phyloP scores from a whole-genome alignment of 2,329 filamentous ascomycete genomes.

The Fusarium kyushuense region DNA sequence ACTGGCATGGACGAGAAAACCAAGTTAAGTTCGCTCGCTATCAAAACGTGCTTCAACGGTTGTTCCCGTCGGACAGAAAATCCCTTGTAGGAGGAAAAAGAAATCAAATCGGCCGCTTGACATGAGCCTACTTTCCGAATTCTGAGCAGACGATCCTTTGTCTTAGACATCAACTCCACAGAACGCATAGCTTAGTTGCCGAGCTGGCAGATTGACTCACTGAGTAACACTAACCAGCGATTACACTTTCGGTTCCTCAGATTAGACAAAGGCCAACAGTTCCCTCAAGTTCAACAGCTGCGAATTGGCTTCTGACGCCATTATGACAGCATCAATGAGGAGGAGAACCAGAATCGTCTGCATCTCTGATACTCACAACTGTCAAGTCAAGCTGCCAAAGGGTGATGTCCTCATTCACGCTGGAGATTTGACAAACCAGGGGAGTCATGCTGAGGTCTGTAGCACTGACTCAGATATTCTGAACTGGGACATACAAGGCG shows the following conservation, averaged over 20 bases:
- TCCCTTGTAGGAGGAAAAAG: conserved; percentile 26
- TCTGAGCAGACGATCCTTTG: conserved; percentile 18
- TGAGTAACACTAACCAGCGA: conserved; percentile 17
- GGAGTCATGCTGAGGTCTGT: conserved; percentile 66
- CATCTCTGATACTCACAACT: conserved; percentile 82
- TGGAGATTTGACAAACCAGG: conserved; percentile 81
- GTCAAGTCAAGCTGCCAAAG: conserved; percentile 71
- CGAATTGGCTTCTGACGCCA: conserved; percentile 23
- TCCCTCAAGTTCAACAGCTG: conserved; percentile 23
- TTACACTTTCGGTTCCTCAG: conserved; percentile 35
- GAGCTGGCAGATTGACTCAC: conserved; percentile 5
- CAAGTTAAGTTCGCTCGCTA: conserved; percentile 11
- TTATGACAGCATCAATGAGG: conserved; percentile 33
- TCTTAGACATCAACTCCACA: conserved; percentile 40
- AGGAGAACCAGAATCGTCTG: conserved; percentile 75
- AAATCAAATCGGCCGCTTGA: conserved; percentile 15
- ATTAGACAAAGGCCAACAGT: conserved; percentile 34
- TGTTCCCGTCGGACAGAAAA: conserved; percentile 21
- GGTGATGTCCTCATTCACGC: conserved; percentile 83
- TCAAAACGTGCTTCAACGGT: conserved; percentile 21
- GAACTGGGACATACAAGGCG: neutral
- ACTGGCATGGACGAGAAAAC: conserved; percentile 11
- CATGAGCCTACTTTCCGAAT: conserved; percentile 13
- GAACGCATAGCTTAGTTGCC: conserved; percentile 8
- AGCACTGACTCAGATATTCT: neutral